Percentiles rank a stretch among this genome's conserved stretches.
Evolutionary conservation across 2,329 filamentous ascomycete species (phyloP).

Genomic region (Paecilomyces fulvus): DNA sequence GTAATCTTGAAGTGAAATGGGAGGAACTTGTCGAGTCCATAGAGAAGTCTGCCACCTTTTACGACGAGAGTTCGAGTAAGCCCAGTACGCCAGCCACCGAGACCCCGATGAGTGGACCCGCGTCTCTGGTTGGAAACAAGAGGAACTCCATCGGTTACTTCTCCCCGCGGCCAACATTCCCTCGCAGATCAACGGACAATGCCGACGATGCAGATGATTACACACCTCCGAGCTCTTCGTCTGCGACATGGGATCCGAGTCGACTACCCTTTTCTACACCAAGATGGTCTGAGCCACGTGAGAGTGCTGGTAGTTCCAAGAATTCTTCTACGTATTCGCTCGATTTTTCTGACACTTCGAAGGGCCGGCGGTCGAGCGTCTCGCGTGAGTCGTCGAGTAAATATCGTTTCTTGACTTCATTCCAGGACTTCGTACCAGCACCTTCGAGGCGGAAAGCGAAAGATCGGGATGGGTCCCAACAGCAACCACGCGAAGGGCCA

Average conservation of each 20-base stretch:
- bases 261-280: conserved; percentile 34
- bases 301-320: conserved; percentile 37
- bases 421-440: conserved; percentile 34
- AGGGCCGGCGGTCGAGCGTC: conserved; percentile 29
- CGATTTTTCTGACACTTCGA: conserved; percentile 30
- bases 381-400: conserved; percentile 32
- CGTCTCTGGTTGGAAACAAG: conserved; percentile 24
- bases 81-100: conserved; percentile 30
- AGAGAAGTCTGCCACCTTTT: conserved; percentile 34
- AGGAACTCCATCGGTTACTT: conserved; percentile 37
- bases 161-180: conserved; percentile 25
- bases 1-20: conserved; percentile 40
- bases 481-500: conserved; percentile 25
- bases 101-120: conserved; percentile 18
- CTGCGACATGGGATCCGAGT: conserved; percentile 34
- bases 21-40: conserved; percentile 42
- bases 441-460: conserved; percentile 34
- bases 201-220: conserved; percentile 33
- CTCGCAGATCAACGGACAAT: conserved; percentile 31
- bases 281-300: conserved; percentile 31
- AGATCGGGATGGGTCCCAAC: conserved; percentile 27
- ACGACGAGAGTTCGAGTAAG: conserved; percentile 32
- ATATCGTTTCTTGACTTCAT: conserved; percentile 37
- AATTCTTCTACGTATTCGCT: conserved; percentile 40
- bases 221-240: conserved; percentile 38